phyloP scores from a whole-genome alignment of 1,284 basidiomycete species.

The Trichosporon sp. region DNA sequence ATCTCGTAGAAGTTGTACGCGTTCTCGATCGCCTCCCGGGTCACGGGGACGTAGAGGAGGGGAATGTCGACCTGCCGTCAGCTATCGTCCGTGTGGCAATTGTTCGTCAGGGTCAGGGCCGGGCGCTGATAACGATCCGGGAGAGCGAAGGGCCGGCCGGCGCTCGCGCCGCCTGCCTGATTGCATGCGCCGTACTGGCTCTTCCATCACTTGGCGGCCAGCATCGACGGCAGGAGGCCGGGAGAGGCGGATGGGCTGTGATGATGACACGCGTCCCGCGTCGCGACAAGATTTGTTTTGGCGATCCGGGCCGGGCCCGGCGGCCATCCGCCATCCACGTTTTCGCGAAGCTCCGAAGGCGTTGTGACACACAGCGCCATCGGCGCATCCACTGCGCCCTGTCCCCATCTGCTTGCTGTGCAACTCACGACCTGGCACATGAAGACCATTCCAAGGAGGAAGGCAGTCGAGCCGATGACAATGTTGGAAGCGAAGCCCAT shows the following conservation, averaged over 20 bases:
- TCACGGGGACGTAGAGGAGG: conserved; percentile 63
- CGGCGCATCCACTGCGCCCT: neutral
- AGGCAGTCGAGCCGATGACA: conserved; percentile 72
- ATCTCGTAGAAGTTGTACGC: conserved; percentile 81
- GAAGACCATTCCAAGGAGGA: conserved; percentile 81
- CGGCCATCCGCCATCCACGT: neutral
- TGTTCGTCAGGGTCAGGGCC: neutral
- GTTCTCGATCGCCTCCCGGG: conserved; percentile 62
- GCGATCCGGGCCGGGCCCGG: neutral
- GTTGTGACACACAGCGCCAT: neutral
- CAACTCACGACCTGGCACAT: conserved; percentile 60
- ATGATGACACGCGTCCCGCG: neutral
- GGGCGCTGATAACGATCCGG: neutral
- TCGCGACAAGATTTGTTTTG: neutral
- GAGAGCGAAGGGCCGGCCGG: neutral
- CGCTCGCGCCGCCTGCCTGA: neutral
- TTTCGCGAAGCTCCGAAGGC: neutral
- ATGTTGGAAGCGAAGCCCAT: conserved; percentile 85
- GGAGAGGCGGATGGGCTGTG: neutral
- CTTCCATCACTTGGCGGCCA: neutral
- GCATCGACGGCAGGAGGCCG: neutral
- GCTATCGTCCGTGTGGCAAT: neutral
- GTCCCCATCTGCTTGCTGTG: neutral
- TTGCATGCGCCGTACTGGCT: neutral
- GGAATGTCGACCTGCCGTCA: conserved; percentile 70